A percentile compares a stretch with the other conserved stretches of the same genome.
Conservation (phyloP, 805 yeast species). For the Blastobotrys terrestris region DNA sequence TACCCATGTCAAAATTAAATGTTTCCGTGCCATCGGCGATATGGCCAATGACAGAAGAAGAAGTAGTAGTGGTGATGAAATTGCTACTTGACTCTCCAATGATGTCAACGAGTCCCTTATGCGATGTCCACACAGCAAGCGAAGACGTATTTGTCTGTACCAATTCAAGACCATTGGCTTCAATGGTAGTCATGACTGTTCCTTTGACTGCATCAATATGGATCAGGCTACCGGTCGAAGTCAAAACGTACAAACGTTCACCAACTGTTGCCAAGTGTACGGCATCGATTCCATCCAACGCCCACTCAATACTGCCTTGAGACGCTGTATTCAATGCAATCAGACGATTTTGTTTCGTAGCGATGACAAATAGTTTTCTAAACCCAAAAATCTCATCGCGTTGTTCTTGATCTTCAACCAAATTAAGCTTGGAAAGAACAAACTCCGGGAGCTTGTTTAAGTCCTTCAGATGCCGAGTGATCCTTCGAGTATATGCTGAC, state of each 20-base stretch:
- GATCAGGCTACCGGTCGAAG: constrained; percentile 12
- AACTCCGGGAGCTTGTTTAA: constrained; percentile 11
- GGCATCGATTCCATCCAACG: constrained; percentile 11
- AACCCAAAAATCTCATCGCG: constrained; percentile 29
- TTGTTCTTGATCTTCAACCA: constrained; percentile 2
- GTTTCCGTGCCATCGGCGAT: constrained; percentile 25
- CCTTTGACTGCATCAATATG: constrained; percentile 17
- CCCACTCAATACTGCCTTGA: constrained; percentile 25
- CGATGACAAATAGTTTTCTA: constrained; percentile 28
- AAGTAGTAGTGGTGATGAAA: constrained; percentile 14
- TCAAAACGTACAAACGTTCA: constrained; percentile 6
- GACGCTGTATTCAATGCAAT: constrained; percentile 27
- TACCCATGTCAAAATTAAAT: constrained; percentile 34
- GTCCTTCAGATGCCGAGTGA: constrained; percentile 23
- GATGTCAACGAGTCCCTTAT: constrained; percentile 5
- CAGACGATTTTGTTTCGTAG: constrained; percentile 25
- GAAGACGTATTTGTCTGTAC: background rate
- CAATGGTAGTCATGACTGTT: constrained; percentile 3
- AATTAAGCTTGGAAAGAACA: constrained; percentile 2
- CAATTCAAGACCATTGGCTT: background rate
- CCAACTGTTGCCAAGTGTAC: constrained; percentile 2
- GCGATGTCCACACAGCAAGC: constrained; percentile 6
- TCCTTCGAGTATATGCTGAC: constrained; percentile 24
- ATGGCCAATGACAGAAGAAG: constrained; percentile 16
- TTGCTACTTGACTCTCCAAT: constrained; percentile 1